Evolutionary conservation across 1,284 basidiomycete genomes (phyloP).

Genomic region (Naganishia liquefaciens): DNA sequence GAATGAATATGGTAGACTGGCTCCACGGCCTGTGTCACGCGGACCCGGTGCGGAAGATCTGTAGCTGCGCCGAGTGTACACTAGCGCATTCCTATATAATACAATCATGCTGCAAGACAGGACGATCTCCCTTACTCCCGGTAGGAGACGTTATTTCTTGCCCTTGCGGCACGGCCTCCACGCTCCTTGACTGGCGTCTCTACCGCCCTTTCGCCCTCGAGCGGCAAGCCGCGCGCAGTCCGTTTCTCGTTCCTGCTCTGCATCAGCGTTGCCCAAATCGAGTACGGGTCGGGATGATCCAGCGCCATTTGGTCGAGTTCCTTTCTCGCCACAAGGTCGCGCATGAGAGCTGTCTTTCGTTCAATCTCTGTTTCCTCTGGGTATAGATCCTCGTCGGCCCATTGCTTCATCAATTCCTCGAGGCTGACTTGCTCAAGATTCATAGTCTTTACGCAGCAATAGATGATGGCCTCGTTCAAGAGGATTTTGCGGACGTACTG

Average conservation of each 20-base stretch:
- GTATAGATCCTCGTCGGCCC: slow-evolving; percentile 19
- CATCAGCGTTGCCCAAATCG: slow-evolving; percentile 16
- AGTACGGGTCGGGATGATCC: slow-evolving; percentile 14
- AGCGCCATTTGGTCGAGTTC: slow-evolving; percentile 21
- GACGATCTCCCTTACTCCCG: not conserved
- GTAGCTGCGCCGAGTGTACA: not conserved
- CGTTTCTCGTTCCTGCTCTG: slow-evolving; percentile 17
- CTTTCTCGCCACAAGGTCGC: slow-evolving; percentile 19
- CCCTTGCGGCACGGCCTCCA: slow-evolving; percentile 11
- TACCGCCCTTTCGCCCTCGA: slow-evolving; percentile 15
- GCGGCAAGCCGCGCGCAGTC: slow-evolving; percentile 1
- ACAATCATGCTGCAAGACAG: not conserved
- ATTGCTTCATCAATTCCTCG: slow-evolving; percentile 4
- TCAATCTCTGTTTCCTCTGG: slow-evolving; percentile 14
- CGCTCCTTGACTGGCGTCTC: slow-evolving; percentile 7
- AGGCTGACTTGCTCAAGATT: slow-evolving; percentile 9
- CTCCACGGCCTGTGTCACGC: slow-evolving; percentile 26
- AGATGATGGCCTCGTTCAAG: slow-evolving; percentile 21
- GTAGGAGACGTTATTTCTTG: slow-evolving; percentile 19
- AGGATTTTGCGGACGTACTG: slow-evolving; percentile 16
- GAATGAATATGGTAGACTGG: slow-evolving; percentile 38
- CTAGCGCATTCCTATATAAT: not conserved
- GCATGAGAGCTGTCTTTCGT: slow-evolving; percentile 15
- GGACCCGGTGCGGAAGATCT: slow-evolving; percentile 26
- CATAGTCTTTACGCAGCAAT: slow-evolving; percentile 3